These are phyloP conservation scores for Paulownia fortunei DNA, from an alignment of 257 asterid species.

Conservation along the genomic window DNA sequence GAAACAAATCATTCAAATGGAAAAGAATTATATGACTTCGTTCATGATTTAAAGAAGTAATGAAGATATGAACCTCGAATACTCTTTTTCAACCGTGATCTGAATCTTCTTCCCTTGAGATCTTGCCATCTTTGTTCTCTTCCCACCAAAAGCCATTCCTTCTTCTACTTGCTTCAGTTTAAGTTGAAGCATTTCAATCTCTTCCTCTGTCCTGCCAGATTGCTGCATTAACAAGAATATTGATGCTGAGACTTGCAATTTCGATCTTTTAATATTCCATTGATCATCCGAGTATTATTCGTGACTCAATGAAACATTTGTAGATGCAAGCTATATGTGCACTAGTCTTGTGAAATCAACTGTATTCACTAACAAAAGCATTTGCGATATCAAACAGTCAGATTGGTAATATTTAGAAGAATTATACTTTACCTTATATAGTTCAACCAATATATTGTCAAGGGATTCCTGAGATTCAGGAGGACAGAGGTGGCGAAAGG, in stretches of 20 bases:
- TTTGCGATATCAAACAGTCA: neutral
- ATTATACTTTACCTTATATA: slow-evolving; percentile 63
- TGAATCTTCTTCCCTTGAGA: slow-evolving; percentile 85
- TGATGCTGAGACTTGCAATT: neutral
- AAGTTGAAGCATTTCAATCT: slow-evolving; percentile 63
- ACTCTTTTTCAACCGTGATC: slow-evolving; percentile 81
- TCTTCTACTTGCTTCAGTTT: slow-evolving; percentile 78
- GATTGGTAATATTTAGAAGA: neutral
- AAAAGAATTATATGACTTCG: neutral
- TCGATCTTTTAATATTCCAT: neutral
- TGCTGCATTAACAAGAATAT: slow-evolving; percentile 53
- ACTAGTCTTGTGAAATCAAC: neutral
- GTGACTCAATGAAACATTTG: neutral
- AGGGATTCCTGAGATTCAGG: slow-evolving; percentile 82
- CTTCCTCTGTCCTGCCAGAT: slow-evolving; percentile 80
- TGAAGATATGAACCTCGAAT: slow-evolving; percentile 60
- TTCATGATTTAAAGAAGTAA: neutral
- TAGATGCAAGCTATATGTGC: neutral
- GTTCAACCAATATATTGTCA: slow-evolving; percentile 82
- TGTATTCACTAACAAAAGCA: neutral
- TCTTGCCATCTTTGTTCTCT: slow-evolving; percentile 77
- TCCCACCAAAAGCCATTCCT: slow-evolving; percentile 74
- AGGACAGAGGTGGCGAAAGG: slow-evolving; percentile 94
- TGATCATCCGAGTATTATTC: neutral
- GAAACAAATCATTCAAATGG: slow-evolving; percentile 15